Evolutionary conservation across 176 grass and related monocot species (phyloP).

Genomic region (Avena insularis): DNA sequence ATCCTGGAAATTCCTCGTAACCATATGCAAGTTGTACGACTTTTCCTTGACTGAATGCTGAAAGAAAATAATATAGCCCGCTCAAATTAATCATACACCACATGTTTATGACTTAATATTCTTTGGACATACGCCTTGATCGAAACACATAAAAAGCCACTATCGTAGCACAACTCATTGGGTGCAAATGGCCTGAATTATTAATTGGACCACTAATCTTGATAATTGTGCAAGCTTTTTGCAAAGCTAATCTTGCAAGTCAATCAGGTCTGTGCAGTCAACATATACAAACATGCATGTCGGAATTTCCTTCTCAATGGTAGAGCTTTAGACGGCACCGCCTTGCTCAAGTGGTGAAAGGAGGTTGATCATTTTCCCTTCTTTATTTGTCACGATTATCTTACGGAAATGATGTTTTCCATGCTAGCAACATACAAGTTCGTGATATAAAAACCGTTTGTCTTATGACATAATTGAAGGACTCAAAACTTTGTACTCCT

Average conservation of each 20-base stretch:
- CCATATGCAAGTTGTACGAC: constrained; percentile 20
- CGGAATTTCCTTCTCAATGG: background rate
- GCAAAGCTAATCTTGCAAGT: constrained; percentile 33
- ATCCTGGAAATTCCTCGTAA: background rate
- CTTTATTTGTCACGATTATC: background rate
- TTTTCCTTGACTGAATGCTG: constrained; percentile 38
- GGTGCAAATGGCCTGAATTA: background rate
- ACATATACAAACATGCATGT: background rate
- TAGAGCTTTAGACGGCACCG: background rate
- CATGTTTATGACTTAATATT: background rate
- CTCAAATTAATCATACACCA: background rate
- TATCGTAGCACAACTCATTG: background rate
- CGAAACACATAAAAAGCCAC: background rate
- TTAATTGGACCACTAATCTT: background rate
- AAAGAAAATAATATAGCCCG: background rate
- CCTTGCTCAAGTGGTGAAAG: constrained; percentile 4
- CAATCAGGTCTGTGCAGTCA: background rate
- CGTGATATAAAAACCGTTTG: background rate
- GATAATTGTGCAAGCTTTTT: background rate
- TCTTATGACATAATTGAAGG: too few species aligned
- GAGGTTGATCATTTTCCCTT: background rate
- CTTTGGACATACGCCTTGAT: background rate
- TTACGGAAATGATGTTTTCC: background rate
- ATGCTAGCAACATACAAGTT: background rate
- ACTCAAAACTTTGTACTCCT: background rate